Evolutionary conservation across 2,329 filamentous ascomycete genomes (phyloP), one percentile per base, ranked within the genome.

Genomic region (Penicillium thymicola): DNA sequence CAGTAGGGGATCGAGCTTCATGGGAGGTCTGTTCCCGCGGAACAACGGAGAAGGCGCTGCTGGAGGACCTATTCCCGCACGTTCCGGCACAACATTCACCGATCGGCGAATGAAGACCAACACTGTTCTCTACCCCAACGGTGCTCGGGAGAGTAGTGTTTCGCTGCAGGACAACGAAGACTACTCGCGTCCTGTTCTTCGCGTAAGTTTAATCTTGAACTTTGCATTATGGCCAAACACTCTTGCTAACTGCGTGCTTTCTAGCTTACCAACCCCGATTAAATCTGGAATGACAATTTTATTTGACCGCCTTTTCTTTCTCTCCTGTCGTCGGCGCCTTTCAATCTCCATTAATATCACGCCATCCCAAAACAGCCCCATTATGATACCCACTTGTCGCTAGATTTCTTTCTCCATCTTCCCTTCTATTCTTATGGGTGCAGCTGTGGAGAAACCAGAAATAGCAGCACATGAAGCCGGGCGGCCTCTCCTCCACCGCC

Each of bases 81-180:
- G 70, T 69, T 59, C 60, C 69, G 50, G 30, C 25, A 50, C 67
- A 66, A 70, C 68, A 14, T 77, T 75, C 50, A 78, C 73, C 38
- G 77, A 79, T 59, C 73, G 73, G 59, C 74, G 77, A 55, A 67
- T 79, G 70, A 78, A 78, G 57, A 73, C 75, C 44, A 73, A 73
- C 57, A 69, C 72, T 8, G 61, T 70, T 25, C 70, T 78, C 51
- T 77, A 76, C 60, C 69, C 71, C 14, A 70, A 76, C 49, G 75
- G 75, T 52, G 65, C 70, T 47, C 75, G 75, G 34, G 66, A 73
- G 43, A 79, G 76, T 63, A 76, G 73, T 57, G 67, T 78, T 18
- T 79, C 77, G 18, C 71, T 79, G 21, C 76, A 78, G 58, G 77
- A 79, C 58, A 75, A 79, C 54, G 75, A 78, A 63, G 77, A 79